Percentiles rank a stretch among this genome's conserved stretches.
Conservation (phyloP, 2,329 filamentous ascomycete species). For the Penicillium italicum region DNA sequence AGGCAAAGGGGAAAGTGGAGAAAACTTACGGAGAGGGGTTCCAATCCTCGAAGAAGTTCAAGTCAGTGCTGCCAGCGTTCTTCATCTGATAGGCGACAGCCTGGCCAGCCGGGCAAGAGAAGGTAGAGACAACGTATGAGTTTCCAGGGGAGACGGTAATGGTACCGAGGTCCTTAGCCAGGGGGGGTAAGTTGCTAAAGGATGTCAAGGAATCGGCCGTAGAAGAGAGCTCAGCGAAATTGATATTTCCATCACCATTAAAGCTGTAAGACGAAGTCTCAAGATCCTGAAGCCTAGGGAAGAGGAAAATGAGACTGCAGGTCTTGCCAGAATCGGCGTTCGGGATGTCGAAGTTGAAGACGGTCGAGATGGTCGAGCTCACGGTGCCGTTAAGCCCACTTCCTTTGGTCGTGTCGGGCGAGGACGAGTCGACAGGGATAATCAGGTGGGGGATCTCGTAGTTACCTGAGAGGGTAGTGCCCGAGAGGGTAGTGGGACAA, state of each 20-base stretch:
- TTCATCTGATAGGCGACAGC: slow-evolving; percentile 53
- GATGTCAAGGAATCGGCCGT: slow-evolving; percentile 51
- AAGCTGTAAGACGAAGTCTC: slow-evolving; percentile 58
- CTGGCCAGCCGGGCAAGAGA: slow-evolving; percentile 54
- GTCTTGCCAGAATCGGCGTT: slow-evolving; percentile 53
- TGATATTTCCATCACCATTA: slow-evolving; percentile 52
- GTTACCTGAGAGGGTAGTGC: slow-evolving; percentile 42
- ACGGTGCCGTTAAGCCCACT: slow-evolving; percentile 56
- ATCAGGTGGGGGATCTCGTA: slow-evolving; percentile 62
- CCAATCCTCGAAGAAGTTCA: slow-evolving; percentile 64
- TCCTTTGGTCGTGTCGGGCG: slow-evolving; percentile 52
- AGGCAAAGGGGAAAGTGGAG: background rate
- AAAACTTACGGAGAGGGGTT: slow-evolving; percentile 49
- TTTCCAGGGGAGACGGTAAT: slow-evolving; percentile 52
- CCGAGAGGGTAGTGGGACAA: slow-evolving; percentile 47
- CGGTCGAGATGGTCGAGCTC: slow-evolving; percentile 51
- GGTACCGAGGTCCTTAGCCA: slow-evolving; percentile 44
- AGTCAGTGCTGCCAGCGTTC: slow-evolving; percentile 48
- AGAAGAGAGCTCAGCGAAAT: slow-evolving; percentile 50
- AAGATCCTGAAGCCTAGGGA: slow-evolving; percentile 57
- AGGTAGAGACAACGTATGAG: slow-evolving; percentile 52
- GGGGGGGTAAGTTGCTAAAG: slow-evolving; percentile 51
- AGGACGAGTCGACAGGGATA: slow-evolving; percentile 54
- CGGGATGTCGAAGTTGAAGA: slow-evolving; percentile 69
- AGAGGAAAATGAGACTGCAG: slow-evolving; percentile 64